These are phyloP conservation scores for Erythrobasidium hasegawianum DNA, from an alignment of 1,284 basidiomycete species.

Conservation along the genomic window DNA sequence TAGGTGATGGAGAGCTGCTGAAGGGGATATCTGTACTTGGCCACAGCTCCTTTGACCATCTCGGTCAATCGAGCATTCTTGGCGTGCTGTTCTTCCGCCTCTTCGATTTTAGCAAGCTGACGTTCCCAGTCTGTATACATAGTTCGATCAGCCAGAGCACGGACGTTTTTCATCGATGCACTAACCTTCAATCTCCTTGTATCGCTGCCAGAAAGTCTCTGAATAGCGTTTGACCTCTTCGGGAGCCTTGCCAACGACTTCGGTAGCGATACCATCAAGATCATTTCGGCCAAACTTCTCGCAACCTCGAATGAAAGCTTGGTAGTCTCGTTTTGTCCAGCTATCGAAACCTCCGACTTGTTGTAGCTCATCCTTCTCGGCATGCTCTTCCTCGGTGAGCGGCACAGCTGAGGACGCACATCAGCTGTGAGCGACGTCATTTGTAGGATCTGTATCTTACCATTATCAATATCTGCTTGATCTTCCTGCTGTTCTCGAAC, in stretches of 20 bases:
- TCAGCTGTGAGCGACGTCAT: no score
- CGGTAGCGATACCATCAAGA: constrained; percentile 70
- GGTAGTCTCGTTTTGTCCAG: constrained; percentile 91
- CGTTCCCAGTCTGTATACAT: constrained; percentile 65
- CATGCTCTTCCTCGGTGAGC: constrained; percentile 76
- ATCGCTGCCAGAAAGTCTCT: constrained; percentile 82
- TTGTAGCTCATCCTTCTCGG: constrained; percentile 73
- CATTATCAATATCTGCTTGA: constrained; percentile 64
- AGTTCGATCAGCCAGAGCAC: background rate
- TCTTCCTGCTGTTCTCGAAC: constrained; percentile 72
- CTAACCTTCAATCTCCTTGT: constrained; percentile 73
- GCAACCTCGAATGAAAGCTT: constrained; percentile 78
- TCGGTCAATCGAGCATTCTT: constrained; percentile 40
- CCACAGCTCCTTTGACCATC: constrained; percentile 71
- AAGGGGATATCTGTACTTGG: constrained; percentile 78
- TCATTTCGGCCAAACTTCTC: constrained; percentile 78
- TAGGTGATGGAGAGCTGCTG: constrained; percentile 92
- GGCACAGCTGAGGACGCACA: constrained; percentile 62
- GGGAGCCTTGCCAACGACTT: constrained; percentile 75
- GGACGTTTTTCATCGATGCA: no score
- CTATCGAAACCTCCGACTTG: constrained; percentile 72
- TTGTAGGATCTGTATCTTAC: no score
- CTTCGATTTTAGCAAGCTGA: constrained; percentile 72
- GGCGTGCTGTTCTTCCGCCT: constrained; percentile 60
- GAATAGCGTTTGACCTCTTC: constrained; percentile 80